Evolutionary conservation across 2,329 filamentous ascomycete species (phyloP).

Genomic region (Penicillium vulpinum): DNA sequence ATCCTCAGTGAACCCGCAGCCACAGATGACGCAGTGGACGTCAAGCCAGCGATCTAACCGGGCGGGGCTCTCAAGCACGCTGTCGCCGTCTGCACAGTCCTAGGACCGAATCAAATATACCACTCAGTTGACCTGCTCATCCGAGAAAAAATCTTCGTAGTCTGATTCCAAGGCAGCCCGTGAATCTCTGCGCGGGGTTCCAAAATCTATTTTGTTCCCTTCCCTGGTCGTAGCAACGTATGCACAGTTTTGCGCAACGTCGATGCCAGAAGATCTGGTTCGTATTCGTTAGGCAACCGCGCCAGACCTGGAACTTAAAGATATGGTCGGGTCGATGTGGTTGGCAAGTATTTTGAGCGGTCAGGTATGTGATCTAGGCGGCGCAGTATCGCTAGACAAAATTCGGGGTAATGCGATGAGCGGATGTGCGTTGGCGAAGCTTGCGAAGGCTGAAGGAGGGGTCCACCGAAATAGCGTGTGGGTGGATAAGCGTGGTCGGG

Average conservation of each 20-base stretch:
- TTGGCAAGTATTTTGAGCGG: neutral
- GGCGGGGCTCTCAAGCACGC: neutral
- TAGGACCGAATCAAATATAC: neutral
- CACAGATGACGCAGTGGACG: neutral
- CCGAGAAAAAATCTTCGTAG: neutral
- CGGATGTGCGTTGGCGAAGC: conserved; percentile 1
- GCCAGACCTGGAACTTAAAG: neutral
- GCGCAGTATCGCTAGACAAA: neutral
- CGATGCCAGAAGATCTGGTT: neutral
- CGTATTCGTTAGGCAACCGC: neutral
- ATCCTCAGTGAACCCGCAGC: too few species aligned
- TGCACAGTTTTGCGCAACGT: conserved; percentile 4
- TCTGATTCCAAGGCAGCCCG: neutral
- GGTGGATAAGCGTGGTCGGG: neutral
- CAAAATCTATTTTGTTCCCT: neutral
- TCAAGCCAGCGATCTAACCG: neutral
- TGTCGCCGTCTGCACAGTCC: neutral
- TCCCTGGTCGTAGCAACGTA: neutral
- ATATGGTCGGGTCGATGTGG: neutral
- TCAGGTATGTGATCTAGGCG: neutral
- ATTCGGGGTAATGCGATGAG: conserved; percentile 1
- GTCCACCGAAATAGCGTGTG: neutral
- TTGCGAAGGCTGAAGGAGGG: conserved; percentile 4
- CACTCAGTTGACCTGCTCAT: neutral
- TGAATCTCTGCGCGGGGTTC: neutral